phyloP scores from a whole-genome alignment of 441 rosid genomes.

The Rhodomyrtus psidioides region DNA sequence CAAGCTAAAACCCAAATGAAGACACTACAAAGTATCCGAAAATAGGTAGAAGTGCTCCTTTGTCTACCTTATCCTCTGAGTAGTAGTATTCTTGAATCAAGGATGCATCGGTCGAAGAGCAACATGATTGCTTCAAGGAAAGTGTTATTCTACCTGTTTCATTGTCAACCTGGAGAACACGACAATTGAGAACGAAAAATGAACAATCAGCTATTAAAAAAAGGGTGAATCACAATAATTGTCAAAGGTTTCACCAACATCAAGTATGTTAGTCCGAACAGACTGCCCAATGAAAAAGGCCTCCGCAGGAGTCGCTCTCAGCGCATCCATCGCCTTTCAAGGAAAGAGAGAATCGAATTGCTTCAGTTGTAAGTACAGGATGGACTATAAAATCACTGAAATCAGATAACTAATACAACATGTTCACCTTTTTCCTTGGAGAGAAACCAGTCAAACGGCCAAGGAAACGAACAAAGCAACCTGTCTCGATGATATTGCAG shows the following conservation, averaged over 20 bases:
- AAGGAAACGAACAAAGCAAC: slow-evolving; percentile 98
- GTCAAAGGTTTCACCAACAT: slow-evolving; percentile 47
- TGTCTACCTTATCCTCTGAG: slow-evolving; percentile 69
- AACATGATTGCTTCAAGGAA: slow-evolving; percentile 84
- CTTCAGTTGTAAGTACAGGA: background rate
- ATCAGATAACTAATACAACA: slow-evolving; percentile 1
- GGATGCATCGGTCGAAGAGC: slow-evolving; percentile 79
- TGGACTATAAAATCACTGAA: slow-evolving; percentile 4
- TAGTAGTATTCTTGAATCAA: slow-evolving; percentile 70
- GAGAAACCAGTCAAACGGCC: slow-evolving; percentile 94
- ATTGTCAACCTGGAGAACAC: slow-evolving; percentile 54
- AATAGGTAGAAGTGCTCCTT: background rate
- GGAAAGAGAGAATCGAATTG: background rate
- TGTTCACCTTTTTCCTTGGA: slow-evolving; percentile 78
- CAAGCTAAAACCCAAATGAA: background rate
- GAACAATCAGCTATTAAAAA: slow-evolving; percentile 6
- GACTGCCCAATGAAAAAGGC: slow-evolving; percentile 89
- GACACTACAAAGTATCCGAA: background rate
- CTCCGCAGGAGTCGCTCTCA: slow-evolving; percentile 52
- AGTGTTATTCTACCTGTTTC: slow-evolving; percentile 69
- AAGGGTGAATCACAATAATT: slow-evolving; percentile 5
- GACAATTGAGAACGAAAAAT: background rate
- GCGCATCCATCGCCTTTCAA: slow-evolving; percentile 65
- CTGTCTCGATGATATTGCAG: slow-evolving; percentile 82
- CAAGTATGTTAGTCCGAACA: slow-evolving; percentile 75